Conservation (phyloP, 139 green algal genomes). For the Auxenochlorella protothecoides region DNA sequence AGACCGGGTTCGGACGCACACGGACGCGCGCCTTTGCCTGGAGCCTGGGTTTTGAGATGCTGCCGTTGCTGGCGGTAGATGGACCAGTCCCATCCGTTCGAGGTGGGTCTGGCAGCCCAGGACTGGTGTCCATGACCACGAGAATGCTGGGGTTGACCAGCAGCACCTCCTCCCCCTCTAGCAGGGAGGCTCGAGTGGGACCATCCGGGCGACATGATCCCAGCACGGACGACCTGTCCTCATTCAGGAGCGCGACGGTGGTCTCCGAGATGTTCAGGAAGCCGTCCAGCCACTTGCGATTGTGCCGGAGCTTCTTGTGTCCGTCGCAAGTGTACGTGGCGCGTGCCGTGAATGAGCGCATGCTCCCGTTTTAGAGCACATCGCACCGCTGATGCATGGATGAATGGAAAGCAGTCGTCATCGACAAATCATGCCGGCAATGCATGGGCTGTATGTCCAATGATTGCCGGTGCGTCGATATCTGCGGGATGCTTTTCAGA, state of each 20-base stretch:
- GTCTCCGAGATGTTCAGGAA: slow-evolving; percentile 3
- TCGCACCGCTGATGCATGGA: too few relatives aligned
- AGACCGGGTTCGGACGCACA: too few relatives aligned
- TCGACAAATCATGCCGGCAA: too few relatives aligned
- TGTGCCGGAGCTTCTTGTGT: slow-evolving; percentile 20
- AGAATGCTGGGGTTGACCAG: background rate
- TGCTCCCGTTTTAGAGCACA: background rate
- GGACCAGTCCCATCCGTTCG: background rate
- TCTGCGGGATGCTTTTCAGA: too few relatives aligned
- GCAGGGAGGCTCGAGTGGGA: background rate
- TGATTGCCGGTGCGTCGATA: too few relatives aligned
- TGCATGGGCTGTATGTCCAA: too few relatives aligned
- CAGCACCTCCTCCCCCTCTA: background rate
- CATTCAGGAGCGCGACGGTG: background rate
- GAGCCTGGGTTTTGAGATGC: too few relatives aligned
- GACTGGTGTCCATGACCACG: background rate
- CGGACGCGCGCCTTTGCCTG: too few relatives aligned
- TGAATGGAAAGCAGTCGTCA: too few relatives aligned
- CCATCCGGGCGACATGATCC: too few relatives aligned
- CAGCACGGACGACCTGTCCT: background rate
- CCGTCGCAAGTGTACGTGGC: slow-evolving; percentile 21
- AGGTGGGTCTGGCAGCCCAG: background rate
- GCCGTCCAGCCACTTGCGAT: slow-evolving; percentile 19
- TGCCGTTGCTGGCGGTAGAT: too few relatives aligned
- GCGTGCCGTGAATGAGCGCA: background rate